Conservation (phyloP, 2,329 filamentous ascomycete genomes). For the Ascochyta lentis region DNA sequence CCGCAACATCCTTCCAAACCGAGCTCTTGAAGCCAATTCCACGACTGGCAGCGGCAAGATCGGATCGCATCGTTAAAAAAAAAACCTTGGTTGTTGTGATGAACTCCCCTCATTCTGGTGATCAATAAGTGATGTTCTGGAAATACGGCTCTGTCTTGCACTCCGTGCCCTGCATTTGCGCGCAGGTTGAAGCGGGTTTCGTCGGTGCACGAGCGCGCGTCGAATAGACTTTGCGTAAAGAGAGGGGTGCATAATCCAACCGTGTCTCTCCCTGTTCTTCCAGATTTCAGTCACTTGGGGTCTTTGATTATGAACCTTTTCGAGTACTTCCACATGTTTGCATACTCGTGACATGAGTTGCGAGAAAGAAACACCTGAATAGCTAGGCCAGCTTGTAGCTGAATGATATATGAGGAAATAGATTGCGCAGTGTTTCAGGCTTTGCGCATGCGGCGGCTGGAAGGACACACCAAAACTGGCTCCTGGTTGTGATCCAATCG, state of each 20-base stretch:
- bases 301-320: too few relatives aligned
- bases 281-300: neutral
- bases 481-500: constrained; percentile 15
- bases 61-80: neutral
- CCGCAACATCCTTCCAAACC: neutral
- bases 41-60: neutral
- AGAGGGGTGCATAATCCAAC: neutral
- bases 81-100: neutral
- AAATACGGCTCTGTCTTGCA: constrained; percentile 13
- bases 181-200: neutral
- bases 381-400: neutral
- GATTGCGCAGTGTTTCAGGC: constrained; percentile 6
- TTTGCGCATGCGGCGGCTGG: constrained; percentile 1
- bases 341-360: neutral
- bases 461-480: constrained; percentile 2
- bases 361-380: neutral
- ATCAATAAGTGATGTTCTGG: too few relatives aligned
- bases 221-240: neutral
- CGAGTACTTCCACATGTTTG: neutral
- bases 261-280: neutral
- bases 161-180: constrained; percentile 8
- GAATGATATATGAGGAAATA: neutral
- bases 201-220: neutral
- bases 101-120: neutral
- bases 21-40: neutral